Evolutionary conservation across 1,284 basidiomycete species (phyloP), one percentile per base, ranked within the genome.

Genomic region (Ceratobasidium sp.): DNA sequence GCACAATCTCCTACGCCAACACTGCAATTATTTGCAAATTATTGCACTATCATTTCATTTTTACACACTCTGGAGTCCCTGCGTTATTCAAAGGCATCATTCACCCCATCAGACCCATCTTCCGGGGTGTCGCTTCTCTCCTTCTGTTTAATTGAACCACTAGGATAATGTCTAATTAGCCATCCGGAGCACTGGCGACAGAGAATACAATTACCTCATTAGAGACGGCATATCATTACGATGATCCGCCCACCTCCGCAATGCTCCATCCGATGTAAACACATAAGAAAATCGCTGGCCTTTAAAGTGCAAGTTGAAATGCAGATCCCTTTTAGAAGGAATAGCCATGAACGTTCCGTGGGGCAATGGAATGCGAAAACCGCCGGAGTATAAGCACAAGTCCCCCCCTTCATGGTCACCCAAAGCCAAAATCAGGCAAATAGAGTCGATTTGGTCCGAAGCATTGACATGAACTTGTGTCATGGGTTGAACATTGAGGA

Each of bases 251-350:
- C 57, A 59, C 7, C 57, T 22, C 13, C 19, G 8, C 6, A 59
- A 13, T 4, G 4, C 6, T 37, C 17, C 7, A 29, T 59, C 57
- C 2, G 57, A 59, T 9, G 57, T 59, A 34, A 59, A 37, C 2
- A 59, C 57, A 19, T 37, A 59, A 6, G 57, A 59, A 37, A 44
- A 64, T 19, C 37, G n/a, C 44, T 64, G 61, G 15, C 61, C 61
- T 29, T 44, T 11, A 22, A 64, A 64, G 22, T 64, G 13, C 37
- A 64, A 15, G n/a, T 64, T 64, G 61, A 64, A 64, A 22, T 64
- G 61, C 15, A 37, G 17, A n/a, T 43, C 61, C 6, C 43, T n/a
- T 15, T 64, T 64, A 40, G 61, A 64, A 17, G 22, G 37, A 64
- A 64, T 64, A 44, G 61, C 61, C 6, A 19, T 40, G 44, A 15